Conservation (phyloP, 2,329 filamentous ascomycete species). For the Sarocladiaceae sp. region DNA sequence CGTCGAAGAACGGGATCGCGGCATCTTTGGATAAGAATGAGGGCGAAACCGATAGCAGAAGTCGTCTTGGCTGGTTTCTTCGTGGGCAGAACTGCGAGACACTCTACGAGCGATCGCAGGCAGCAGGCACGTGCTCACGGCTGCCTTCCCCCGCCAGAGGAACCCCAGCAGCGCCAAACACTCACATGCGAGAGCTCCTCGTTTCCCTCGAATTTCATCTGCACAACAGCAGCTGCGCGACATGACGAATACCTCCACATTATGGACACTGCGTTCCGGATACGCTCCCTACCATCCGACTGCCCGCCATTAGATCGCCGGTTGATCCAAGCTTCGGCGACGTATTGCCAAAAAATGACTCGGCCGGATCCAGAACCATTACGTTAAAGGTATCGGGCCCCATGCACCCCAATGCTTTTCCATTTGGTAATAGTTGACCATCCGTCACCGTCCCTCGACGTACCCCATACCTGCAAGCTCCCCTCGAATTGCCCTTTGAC, state of each 20-base stretch:
- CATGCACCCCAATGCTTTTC: constrained; percentile 30
- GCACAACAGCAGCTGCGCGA: neutral
- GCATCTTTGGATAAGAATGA: too few species aligned
- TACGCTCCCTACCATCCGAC: constrained; percentile 1
- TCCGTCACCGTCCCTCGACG: neutral
- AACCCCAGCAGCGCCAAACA: neutral
- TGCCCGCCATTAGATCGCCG: neutral
- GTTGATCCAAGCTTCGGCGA: neutral
- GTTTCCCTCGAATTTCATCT: neutral
- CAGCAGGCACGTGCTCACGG: too few species aligned
- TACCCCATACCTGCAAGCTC: constrained; percentile 2
- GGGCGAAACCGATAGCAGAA: too few species aligned
- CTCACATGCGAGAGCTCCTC: neutral
- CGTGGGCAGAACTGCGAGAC: too few species aligned
- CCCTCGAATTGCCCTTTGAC: neutral
- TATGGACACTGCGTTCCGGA: neutral
- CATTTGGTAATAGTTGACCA: constrained; percentile 39
- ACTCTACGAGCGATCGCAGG: too few species aligned
- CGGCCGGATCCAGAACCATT: constrained; percentile 32
- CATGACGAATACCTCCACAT: neutral
- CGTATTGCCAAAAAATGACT: constrained; percentile 19
- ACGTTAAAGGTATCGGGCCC: constrained; percentile 35
- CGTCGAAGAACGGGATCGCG: too few species aligned
- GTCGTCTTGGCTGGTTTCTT: too few species aligned
- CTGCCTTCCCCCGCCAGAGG: too few species aligned